Evolutionary conservation across 441 rosid genomes (phyloP).

Genomic region (Mallotus repandus): DNA sequence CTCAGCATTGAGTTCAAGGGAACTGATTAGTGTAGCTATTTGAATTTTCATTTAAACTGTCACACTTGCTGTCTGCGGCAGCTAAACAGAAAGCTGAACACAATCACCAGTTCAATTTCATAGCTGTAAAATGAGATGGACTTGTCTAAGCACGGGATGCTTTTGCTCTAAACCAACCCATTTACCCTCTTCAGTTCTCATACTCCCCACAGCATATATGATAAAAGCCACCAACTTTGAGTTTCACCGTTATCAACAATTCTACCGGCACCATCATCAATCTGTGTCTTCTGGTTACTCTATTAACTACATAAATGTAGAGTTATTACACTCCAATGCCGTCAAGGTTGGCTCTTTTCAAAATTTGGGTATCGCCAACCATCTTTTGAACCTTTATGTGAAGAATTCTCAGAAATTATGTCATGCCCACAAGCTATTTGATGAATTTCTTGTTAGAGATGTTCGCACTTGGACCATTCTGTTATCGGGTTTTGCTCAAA

Average conservation of each 20-base stretch:
- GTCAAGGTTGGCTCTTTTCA: slow-evolving; percentile 39
- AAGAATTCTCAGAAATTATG: slow-evolving; percentile 16
- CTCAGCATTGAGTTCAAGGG: too few relatives aligned
- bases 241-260: slow-evolving; percentile 6
- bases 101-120: neutral
- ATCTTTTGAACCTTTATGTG: slow-evolving; percentile 22
- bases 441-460: slow-evolving; percentile 37
- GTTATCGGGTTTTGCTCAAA: slow-evolving; percentile 37
- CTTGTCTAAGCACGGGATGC: neutral
- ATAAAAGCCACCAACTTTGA: neutral
- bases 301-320: neutral
- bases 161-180: neutral
- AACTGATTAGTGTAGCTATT: too few relatives aligned
- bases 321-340: slow-evolving; percentile 32
- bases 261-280: slow-evolving; percentile 8
- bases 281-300: neutral
- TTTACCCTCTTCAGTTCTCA: slow-evolving; percentile 1
- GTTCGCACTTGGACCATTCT: slow-evolving; percentile 48
- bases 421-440: slow-evolving; percentile 43
- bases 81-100: neutral
- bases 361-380: slow-evolving; percentile 20
- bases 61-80: neutral
- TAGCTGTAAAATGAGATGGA: slow-evolving; percentile 21
- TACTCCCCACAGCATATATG: neutral
- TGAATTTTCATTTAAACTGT: neutral